Conservation (phyloP, 495 filamentous ascomycete genomes). For the Cenococcum geophilum region DNA sequence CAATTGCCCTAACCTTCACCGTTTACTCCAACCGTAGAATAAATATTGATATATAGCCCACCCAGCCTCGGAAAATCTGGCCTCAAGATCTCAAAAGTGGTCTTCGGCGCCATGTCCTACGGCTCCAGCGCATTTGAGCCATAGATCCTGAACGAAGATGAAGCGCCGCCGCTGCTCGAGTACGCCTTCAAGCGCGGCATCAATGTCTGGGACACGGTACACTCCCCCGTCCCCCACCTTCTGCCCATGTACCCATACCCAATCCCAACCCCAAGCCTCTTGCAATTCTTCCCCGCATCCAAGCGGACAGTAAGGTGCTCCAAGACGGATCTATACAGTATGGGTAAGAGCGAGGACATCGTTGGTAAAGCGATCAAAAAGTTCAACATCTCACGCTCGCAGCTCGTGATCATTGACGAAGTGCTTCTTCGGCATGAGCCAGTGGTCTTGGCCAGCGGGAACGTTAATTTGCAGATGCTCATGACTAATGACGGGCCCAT, state of each 20-base stretch:
- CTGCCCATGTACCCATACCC: too few relatives aligned
- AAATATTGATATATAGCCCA: too few relatives aligned
- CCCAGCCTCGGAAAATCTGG: slow-evolving; percentile 40
- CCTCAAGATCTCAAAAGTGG: slow-evolving; percentile 44
- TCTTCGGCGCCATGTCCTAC: slow-evolving; percentile 47
- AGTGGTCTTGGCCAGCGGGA: too few relatives aligned
- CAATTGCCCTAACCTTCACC: too few relatives aligned
- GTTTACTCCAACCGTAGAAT: too few relatives aligned
- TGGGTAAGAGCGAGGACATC: slow-evolving; percentile 43
- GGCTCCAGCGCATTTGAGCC: slow-evolving; percentile 28
- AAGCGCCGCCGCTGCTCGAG: slow-evolving; percentile 41
- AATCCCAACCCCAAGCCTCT: too few relatives aligned
- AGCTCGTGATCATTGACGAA: slow-evolving; percentile 46
- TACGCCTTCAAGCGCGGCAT: slow-evolving; percentile 45
- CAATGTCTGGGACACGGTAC: slow-evolving; percentile 27
- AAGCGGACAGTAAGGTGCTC: too few relatives aligned
- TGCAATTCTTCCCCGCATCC: too few relatives aligned
- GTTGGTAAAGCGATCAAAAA: slow-evolving; percentile 47
- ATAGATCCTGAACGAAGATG: slow-evolving; percentile 46
- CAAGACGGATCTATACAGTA: slow-evolving; percentile 40
- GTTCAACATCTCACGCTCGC: slow-evolving; percentile 43
- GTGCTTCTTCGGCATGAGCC: too few relatives aligned
- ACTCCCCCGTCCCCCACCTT: neutral
- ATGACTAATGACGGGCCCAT: slow-evolving; percentile 35
- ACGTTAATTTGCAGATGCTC: slow-evolving; percentile 20